Conservation (phyloP, 805 yeast genomes). For the Ogataea minuta region DNA sequence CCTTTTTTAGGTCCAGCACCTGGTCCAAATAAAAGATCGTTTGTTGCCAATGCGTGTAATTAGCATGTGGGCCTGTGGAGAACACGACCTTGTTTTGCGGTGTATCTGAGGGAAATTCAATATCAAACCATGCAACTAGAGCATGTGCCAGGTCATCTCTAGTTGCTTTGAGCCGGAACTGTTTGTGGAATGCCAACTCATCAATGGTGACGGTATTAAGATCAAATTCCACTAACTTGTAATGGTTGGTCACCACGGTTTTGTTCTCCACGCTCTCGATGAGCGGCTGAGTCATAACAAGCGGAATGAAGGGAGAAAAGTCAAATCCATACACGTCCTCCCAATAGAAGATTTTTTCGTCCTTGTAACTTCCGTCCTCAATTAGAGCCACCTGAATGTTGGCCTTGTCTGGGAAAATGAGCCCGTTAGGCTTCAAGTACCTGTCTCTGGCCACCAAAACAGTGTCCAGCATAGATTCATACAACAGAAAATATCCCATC, state of each 20-base stretch:
- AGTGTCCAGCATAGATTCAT: slow-evolving; percentile 97
- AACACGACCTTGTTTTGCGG: slow-evolving; percentile 62
- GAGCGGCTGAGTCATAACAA: slow-evolving; percentile 90
- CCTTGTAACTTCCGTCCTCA: slow-evolving; percentile 89
- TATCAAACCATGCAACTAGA: slow-evolving; percentile 90
- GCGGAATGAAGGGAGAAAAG: slow-evolving; percentile 81
- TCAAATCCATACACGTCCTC: slow-evolving; percentile 97
- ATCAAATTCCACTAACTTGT: slow-evolving; percentile 76
- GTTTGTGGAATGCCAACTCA: slow-evolving; percentile 70
- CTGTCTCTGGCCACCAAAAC: slow-evolving; percentile 92
- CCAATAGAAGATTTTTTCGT: slow-evolving; percentile 92
- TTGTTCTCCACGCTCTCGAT: slow-evolving; percentile 89
- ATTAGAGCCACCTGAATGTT: slow-evolving; percentile 86
- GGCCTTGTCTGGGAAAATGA: slow-evolving; percentile 93
- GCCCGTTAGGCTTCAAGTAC: slow-evolving; percentile 78
- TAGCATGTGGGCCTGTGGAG: slow-evolving; percentile 92
- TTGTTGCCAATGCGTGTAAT: slow-evolving; percentile 98
- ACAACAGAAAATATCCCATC: slow-evolving; percentile 98
- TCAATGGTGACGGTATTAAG: slow-evolving; percentile 83
- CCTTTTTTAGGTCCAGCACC: slow-evolving; percentile 71
- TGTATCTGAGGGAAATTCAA: slow-evolving; percentile 70
- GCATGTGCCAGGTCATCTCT: slow-evolving; percentile 87
- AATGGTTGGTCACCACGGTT: slow-evolving; percentile 69
- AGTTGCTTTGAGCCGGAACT: slow-evolving; percentile 70
- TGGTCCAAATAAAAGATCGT: slow-evolving; percentile 88